phyloP scores from a whole-genome alignment of 495 filamentous ascomycete species.

The Podospora pseudopauciseta region DNA sequence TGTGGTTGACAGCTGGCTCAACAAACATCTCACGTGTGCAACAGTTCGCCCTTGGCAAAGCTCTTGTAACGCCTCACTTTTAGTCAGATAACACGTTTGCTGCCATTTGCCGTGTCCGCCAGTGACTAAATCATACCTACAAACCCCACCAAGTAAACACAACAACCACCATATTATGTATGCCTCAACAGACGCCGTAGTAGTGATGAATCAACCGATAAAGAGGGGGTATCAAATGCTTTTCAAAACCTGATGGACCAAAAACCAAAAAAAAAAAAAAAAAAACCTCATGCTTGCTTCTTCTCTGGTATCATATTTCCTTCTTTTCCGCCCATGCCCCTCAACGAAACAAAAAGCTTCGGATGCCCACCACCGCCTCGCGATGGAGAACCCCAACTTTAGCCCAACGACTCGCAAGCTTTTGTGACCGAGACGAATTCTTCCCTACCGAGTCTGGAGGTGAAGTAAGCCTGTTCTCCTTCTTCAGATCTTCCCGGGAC shows the following conservation, averaged over 20 bases:
- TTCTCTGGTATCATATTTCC: neutral
- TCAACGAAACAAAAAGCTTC: slow-evolving; percentile 40
- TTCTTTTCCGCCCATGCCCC: neutral
- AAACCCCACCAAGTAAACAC: slow-evolving; percentile 1
- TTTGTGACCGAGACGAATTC: slow-evolving; percentile 9
- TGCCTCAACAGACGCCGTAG: slow-evolving; percentile 12
- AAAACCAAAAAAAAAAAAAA: neutral
- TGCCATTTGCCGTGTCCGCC: neutral
- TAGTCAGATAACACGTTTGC: neutral
- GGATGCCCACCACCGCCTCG: slow-evolving; percentile 40
- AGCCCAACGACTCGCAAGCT: slow-evolving; percentile 31
- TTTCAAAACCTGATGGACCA: slow-evolving; percentile 8
- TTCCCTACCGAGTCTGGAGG: slow-evolving; percentile 20
- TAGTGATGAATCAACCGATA: slow-evolving; percentile 9
- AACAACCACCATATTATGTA: neutral
- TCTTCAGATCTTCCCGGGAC: slow-evolving; percentile 19
- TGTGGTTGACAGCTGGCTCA: neutral
- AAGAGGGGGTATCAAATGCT: slow-evolving; percentile 22
- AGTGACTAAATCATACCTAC: neutral
- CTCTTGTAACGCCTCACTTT: neutral
- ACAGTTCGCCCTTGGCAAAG: neutral
- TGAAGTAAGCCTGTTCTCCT: slow-evolving; percentile 27
- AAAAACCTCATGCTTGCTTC: slow-evolving; percentile 1
- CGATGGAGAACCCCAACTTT: slow-evolving; percentile 35
- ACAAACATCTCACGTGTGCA: neutral